phyloP scores from a whole-genome alignment of 345 rosid species.

The Citrus unshiu region DNA sequence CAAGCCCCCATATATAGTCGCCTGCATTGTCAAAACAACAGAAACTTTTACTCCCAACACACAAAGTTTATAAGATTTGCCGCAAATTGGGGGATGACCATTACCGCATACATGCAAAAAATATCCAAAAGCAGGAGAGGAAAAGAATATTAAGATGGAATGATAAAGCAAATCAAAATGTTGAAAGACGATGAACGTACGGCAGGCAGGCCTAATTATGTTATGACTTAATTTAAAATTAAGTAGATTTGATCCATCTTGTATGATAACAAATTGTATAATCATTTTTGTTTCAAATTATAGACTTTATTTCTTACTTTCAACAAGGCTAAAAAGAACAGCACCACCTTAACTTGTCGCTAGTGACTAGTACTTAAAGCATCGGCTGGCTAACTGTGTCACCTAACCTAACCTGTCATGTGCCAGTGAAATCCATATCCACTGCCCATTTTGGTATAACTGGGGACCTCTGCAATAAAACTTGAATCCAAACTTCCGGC shows the following conservation, averaged over 20 bases:
- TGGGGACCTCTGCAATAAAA: not conserved
- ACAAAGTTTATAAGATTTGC: not conserved
- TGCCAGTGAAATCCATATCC: not conserved
- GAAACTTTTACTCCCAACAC: not conserved
- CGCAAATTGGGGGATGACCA: not conserved
- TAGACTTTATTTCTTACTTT: no score
- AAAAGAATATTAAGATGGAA: not conserved
- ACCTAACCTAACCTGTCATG: not conserved
- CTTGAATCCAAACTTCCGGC: not conserved
- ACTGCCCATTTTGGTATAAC: not conserved
- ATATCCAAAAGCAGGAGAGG: not conserved
- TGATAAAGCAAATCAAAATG: not conserved
- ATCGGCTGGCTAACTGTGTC: not conserved
- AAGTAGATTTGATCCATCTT: no score
- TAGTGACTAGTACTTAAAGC: not conserved
- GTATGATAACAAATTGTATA: no score
- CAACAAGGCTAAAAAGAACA: no score
- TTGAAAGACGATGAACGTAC: no score
- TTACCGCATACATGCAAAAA: not conserved
- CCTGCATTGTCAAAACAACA: constrained; percentile 36
- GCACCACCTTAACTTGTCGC: no score
- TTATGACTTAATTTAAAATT: no score
- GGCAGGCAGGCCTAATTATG: not conserved
- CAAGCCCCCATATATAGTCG: constrained; percentile 52
- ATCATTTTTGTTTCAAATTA: no score